Conservation (phyloP, 495 filamentous ascomycete species). For the Paragyromitra xinjiangensis region DNA sequence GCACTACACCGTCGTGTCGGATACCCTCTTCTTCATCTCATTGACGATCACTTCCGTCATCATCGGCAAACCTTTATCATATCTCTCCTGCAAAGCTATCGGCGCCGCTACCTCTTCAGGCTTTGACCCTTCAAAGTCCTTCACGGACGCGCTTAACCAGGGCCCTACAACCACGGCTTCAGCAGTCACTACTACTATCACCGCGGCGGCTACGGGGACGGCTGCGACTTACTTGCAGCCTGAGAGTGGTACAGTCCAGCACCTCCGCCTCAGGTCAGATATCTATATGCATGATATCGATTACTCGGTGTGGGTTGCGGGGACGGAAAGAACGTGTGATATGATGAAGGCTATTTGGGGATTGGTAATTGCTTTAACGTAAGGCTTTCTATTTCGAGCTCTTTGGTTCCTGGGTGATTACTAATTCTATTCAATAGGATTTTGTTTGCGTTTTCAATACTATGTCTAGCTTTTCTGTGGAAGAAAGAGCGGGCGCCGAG, state of each 20-base stretch:
- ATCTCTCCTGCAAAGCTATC: slow-evolving; percentile 74
- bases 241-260: slow-evolving; percentile 58
- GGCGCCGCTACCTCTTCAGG: slow-evolving; percentile 13
- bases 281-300: slow-evolving; percentile 63
- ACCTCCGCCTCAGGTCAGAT: slow-evolving; percentile 44
- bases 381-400: neutral
- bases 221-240: slow-evolving; percentile 16
- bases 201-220: slow-evolving; percentile 13
- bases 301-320: slow-evolving; percentile 68
- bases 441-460: slow-evolving; percentile 72
- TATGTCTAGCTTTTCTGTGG: slow-evolving; percentile 70
- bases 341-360: slow-evolving; percentile 93
- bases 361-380: slow-evolving; percentile 79
- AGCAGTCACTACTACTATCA: slow-evolving; percentile 40
- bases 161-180: slow-evolving; percentile 41
- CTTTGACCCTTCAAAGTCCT: neutral
- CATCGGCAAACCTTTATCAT: slow-evolving; percentile 81
- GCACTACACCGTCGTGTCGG: slow-evolving; percentile 70
- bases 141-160: neutral
- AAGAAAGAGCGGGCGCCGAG: slow-evolving; percentile 60
- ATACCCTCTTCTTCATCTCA: slow-evolving; percentile 74
- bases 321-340: slow-evolving; percentile 72
- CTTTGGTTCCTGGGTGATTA: neutral
- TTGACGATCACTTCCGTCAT: slow-evolving; percentile 74
- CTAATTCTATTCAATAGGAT: slow-evolving; percentile 57